These are phyloP conservation scores for Solanum hybrid DNA, from an alignment of 305 asterid genomes.

Conservation along the genomic window DNA sequence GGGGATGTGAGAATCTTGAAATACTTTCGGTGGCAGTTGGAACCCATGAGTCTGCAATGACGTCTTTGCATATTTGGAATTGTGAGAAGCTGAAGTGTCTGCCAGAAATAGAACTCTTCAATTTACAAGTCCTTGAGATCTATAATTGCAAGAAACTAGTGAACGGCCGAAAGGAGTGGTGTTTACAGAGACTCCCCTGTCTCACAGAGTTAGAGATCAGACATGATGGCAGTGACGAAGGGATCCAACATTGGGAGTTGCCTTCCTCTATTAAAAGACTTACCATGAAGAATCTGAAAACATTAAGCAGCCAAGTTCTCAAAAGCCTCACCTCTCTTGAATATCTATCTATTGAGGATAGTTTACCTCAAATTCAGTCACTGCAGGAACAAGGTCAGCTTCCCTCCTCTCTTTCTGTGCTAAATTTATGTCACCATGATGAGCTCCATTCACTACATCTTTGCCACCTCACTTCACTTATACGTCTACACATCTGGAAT, in stretches of 20 bases:
- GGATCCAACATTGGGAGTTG: background rate
- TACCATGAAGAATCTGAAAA: accelerated
- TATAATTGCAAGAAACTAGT: too few relatives aligned
- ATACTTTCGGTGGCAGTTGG: too few relatives aligned
- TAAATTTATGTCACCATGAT: accelerated
- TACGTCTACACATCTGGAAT: accelerated
- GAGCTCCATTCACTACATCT: background rate
- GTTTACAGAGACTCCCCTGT: too few relatives aligned
- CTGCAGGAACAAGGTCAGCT: background rate
- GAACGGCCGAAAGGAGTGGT: too few relatives aligned
- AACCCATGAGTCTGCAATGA: too few relatives aligned
- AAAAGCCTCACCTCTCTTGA: background rate
- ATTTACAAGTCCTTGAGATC: too few relatives aligned
- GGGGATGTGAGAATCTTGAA: accelerated
- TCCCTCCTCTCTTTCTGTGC: background rate
- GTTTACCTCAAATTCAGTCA: background rate
- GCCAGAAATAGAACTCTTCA: too few relatives aligned
- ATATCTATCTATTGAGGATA: background rate
- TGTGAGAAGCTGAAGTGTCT: too few relatives aligned
- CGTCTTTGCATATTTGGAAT: accelerated
- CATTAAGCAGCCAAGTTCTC: background rate
- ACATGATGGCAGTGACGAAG: background rate
- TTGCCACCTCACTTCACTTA: background rate
- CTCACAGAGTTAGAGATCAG: background rate
- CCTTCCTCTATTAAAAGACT: background rate